Evolutionary conservation across 2,329 filamentous ascomycete species (phyloP).

Genomic region (Fusarium floridanum): DNA sequence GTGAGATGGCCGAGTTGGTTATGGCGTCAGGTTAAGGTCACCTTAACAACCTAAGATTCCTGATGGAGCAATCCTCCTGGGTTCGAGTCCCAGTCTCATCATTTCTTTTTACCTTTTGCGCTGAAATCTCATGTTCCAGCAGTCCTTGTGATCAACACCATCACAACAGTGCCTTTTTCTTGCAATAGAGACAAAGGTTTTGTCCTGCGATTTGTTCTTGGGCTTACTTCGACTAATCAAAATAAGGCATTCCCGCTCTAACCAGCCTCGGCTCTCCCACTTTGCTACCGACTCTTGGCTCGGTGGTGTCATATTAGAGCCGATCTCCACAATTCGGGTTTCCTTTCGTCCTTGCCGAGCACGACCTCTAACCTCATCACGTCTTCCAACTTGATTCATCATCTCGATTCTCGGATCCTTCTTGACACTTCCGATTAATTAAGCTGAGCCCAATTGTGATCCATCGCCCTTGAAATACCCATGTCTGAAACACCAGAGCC

Average conservation of each 20-base stretch:
- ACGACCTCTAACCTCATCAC: not conserved
- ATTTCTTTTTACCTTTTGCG: slow-evolving; percentile 22
- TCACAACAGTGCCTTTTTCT: not conserved
- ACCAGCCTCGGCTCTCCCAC: not conserved
- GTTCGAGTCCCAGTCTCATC: slow-evolving; percentile 54
- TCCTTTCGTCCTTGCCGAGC: not conserved
- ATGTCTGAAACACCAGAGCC: slow-evolving; percentile 5
- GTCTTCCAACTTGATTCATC: not conserved
- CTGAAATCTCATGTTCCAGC: not conserved
- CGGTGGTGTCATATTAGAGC: not conserved
- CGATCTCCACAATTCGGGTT: not conserved
- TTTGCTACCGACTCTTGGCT: not conserved
- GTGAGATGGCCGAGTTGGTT: slow-evolving; percentile 54
- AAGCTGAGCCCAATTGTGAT: not conserved
- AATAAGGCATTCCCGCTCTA: not conserved
- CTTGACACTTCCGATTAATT: not conserved
- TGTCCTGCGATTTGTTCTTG: not conserved
- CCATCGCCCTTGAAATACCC: not conserved
- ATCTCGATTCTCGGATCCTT: not conserved
- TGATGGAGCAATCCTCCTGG: slow-evolving; percentile 54
- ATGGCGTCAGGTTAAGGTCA: slow-evolving; percentile 53
- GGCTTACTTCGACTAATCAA: not conserved
- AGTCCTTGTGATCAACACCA: not conserved
- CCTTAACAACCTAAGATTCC: slow-evolving; percentile 45
- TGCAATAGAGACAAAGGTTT: not conserved